Evolutionary conservation across 176 grass and related monocot genomes (phyloP).

Genomic region (Tuctoria greenei): DNA sequence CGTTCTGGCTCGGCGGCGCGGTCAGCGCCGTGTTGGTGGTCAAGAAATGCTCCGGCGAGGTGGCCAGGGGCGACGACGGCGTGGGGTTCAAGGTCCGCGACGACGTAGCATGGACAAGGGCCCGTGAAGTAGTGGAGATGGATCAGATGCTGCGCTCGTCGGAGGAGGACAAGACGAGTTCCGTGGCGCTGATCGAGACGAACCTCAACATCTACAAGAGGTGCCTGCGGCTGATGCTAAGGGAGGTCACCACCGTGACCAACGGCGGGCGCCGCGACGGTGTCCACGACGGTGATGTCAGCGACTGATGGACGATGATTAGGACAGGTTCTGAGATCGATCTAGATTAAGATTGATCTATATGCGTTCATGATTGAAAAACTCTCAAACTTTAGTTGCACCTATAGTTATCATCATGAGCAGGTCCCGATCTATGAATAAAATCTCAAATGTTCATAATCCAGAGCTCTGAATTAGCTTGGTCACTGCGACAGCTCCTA

Average conservation of each 20-base stretch:
- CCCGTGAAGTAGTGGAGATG: background rate
- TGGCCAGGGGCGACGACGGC: background rate
- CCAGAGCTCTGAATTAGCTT: background rate
- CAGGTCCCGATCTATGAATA: background rate
- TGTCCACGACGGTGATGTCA: background rate
- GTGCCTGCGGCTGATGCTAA: conserved; percentile 18
- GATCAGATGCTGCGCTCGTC: background rate
- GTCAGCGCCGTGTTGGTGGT: background rate
- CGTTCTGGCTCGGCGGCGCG: background rate
- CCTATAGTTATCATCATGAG: background rate
- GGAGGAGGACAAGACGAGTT: background rate
- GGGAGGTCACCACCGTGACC: background rate
- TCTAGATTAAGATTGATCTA: background rate
- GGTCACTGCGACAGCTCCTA: background rate
- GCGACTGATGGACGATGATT: background rate
- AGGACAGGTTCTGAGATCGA: too few species aligned
- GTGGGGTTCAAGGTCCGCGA: conserved; percentile 6
- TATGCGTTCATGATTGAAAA: background rate
- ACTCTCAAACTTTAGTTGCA: too few species aligned
- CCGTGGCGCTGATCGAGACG: conserved; percentile 17
- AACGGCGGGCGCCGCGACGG: background rate
- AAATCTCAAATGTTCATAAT: background rate
- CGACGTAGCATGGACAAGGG: background rate
- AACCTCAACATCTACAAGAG: background rate
- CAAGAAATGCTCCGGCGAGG: background rate